These are phyloP conservation scores for Funneliformis mosseae DNA, from an alignment of 192 early-diverging fungal genomes.

Conservation along the genomic window DNA sequence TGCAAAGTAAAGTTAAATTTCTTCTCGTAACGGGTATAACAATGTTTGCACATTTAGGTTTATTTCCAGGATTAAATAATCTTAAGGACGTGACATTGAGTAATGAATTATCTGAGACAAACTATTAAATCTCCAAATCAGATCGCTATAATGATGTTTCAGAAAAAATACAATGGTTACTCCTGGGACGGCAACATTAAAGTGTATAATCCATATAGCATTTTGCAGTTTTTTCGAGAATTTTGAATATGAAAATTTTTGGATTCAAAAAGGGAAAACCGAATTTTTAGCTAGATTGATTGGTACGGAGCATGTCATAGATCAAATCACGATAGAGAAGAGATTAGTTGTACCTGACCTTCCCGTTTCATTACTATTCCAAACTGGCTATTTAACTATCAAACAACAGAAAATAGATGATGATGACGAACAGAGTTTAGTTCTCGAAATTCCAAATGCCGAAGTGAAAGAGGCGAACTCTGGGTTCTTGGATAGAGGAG, in stretches of 20 bases:
- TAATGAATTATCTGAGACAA: not conserved
- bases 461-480: not conserved
- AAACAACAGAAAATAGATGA: not conserved
- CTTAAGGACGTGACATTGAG: not conserved
- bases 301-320: not conserved
- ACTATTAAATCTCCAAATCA: no score
- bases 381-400: not conserved
- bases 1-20: not conserved
- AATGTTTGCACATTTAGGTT: not conserved
- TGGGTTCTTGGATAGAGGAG: no score
- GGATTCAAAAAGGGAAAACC: constrained; percentile 8
- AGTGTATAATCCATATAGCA: constrained; percentile 2
- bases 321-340: not conserved
- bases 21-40: not conserved
- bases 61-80: not conserved
- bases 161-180: not conserved
- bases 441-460: not conserved
- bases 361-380: not conserved
- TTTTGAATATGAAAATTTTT: not conserved
- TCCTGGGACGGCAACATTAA: not conserved
- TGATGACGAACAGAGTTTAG: not conserved
- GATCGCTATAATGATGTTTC: no score
- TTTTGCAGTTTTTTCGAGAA: not conserved
- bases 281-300: not conserved
- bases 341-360: not conserved